Evolutionary conservation across 2,329 filamentous ascomycete species (phyloP).

Genomic region (Beauveria caledonica): DNA sequence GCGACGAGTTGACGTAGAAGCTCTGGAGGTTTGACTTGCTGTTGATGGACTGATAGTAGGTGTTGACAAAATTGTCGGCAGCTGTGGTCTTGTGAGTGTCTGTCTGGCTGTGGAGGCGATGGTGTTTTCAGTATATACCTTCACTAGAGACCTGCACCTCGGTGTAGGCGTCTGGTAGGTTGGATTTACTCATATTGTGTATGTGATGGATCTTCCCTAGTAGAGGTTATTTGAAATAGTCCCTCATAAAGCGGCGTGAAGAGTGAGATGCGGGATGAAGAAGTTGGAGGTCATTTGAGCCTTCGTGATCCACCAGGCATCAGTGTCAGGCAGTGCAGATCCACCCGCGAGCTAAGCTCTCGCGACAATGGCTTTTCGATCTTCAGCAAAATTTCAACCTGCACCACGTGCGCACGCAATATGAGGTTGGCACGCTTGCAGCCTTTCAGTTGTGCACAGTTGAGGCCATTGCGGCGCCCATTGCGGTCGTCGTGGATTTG

Average conservation of each 20-base stretch:
- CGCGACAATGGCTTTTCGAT: not conserved
- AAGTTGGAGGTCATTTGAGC: not conserved
- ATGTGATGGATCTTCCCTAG: not conserved
- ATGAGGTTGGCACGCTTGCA: slow-evolving; percentile 25
- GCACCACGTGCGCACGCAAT: not conserved
- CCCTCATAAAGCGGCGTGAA: not conserved
- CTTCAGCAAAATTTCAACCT: not conserved
- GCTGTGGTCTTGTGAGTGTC: slow-evolving; percentile 35
- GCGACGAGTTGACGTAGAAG: slow-evolving; percentile 62
- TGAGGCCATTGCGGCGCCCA: slow-evolving; percentile 15
- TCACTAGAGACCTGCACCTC: slow-evolving; percentile 39
- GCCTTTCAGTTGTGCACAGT: slow-evolving; percentile 18
- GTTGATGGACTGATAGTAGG: slow-evolving; percentile 70
- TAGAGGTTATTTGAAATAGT: too few relatives aligned
- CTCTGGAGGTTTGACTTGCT: slow-evolving; percentile 49
- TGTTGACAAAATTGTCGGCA: slow-evolving; percentile 61
- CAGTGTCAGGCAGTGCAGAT: not conserved
- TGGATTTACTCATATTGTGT: slow-evolving; percentile 20
- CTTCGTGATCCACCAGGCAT: not conserved
- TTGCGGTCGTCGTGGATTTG: slow-evolving; percentile 20
- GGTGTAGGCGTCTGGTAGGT: slow-evolving; percentile 32
- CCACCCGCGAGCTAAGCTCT: not conserved
- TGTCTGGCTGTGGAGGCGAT: not conserved
- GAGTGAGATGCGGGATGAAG: not conserved
- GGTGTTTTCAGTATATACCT: slow-evolving; percentile 25